phyloP scores from a whole-genome alignment of 345 rosid species.

The Pistacia vera region DNA sequence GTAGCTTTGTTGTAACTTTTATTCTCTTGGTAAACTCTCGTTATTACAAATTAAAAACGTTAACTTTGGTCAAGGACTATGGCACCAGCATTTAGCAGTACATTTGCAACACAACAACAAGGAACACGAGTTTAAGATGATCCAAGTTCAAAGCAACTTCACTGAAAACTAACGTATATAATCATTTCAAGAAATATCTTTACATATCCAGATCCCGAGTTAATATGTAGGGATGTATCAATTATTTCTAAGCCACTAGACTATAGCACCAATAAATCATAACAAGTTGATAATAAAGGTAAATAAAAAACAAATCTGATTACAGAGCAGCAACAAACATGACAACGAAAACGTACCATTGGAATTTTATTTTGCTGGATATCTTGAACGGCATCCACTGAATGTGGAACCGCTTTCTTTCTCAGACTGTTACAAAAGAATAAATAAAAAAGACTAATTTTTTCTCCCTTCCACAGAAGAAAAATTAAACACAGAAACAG shows the following conservation, averaged over 20 bases:
- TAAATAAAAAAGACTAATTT: slow-evolving; percentile 6
- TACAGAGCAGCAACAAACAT: neutral
- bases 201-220: neutral
- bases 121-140: neutral
- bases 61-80: too few relatives aligned
- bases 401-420: slow-evolving; percentile 46
- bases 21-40: too few relatives aligned
- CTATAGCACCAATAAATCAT: neutral
- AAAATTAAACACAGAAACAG: slow-evolving; percentile 15
- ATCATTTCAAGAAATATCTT: neutral
- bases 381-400: slow-evolving; percentile 49
- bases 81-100: neutral
- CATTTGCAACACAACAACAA: neutral
- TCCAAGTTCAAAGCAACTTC: neutral
- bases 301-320: neutral
- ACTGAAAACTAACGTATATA: neutral
- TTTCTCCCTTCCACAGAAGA: neutral
- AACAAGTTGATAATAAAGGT: neutral
- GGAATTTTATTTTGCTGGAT: slow-evolving; percentile 42
- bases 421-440: slow-evolving; percentile 48
- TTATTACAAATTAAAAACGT: too few relatives aligned
- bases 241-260: neutral
- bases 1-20: too few relatives aligned
- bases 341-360: slow-evolving; percentile 44
- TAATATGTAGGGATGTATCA: neutral